Evolutionary conservation across 2,329 filamentous ascomycete species (phyloP), one percentile per base, ranked within the genome.

Genomic region (Neoascochyta sp.): DNA sequence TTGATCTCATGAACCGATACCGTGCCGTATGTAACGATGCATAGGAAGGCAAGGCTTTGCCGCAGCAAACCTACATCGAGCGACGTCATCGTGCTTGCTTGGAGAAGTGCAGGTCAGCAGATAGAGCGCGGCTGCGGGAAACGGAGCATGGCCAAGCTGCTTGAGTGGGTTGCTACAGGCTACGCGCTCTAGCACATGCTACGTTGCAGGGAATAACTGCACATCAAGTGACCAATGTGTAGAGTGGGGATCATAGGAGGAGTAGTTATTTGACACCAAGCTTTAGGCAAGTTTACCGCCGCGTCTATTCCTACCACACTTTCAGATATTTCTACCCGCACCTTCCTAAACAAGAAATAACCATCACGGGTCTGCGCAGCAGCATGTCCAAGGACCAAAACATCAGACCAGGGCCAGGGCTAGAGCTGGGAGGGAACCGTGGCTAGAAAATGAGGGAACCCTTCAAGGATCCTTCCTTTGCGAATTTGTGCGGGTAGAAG

Each of bases 71-170:
- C 14, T 32, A 22, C 24, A 19, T 26, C 17, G 13, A 16, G 21
- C 43, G 40, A 52, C 50, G 48, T 57, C 47, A 57, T 52, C 26
- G n/a, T 16, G 34, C 28, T 22, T 29, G 22, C 16, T 20, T 23
- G 12, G 20, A 16, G 10, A 32, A n/a, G 12, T 27, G 16, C n/a
- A n/a, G n/a, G 30, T 30, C 27, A 30, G 35, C 27, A 30, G 27
- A 20, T n/a, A n/a, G n/a, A n/a, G n/a, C n/a, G n/a, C n/a, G n/a
- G n/a, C n/a, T n/a, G n/a, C n/a, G 9, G 10, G 11, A 20, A 20
- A n/a, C 21, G 19, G 24, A 22, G 22, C 12, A 20, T 25, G 13
- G 21, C 29, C 19, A 30, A 19, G 7, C 3, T 20, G 7, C 13
- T 27, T 10, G 6, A 7, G 3, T 12, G 8, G 16, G 7, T 16